Percentiles rank a stretch among this genome's conserved stretches.
Evolutionary conservation across 1,139 yeast species (phyloP).

Genomic region (Saccharomycopsis hybrid): DNA sequence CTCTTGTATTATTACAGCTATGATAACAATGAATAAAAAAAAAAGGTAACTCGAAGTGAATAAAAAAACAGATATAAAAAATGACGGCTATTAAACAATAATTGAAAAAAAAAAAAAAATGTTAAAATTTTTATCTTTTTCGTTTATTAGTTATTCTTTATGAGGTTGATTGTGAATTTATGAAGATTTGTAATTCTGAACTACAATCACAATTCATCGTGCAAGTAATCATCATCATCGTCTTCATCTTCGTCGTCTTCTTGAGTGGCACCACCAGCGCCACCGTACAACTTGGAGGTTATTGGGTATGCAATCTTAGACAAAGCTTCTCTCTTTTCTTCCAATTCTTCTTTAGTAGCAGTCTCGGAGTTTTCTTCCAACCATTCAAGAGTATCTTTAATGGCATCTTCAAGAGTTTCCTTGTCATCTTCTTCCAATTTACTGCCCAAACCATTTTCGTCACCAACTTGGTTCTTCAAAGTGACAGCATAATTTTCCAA

Average conservation of each 20-base stretch:
- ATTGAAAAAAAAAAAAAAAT: too few relatives aligned
- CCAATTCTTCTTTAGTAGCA: constrained; percentile 89
- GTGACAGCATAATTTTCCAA: constrained; percentile 87
- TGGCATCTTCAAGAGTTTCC: constrained; percentile 82
- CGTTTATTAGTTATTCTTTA: too few relatives aligned
- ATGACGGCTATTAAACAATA: too few relatives aligned
- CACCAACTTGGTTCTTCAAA: constrained; percentile 74
- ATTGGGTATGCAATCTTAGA: constrained; percentile 85
- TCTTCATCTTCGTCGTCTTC: constrained; percentile 66
- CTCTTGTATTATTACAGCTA: too few relatives aligned
- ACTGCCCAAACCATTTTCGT: constrained; percentile 59
- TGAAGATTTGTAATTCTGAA: not conserved
- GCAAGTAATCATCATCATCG: constrained; percentile 40
- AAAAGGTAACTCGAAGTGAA: too few relatives aligned
- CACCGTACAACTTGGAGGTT: constrained; percentile 81
- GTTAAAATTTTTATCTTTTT: too few relatives aligned
- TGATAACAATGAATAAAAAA: too few relatives aligned
- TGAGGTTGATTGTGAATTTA: too few relatives aligned
- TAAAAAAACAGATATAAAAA: too few relatives aligned
- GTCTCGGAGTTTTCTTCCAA: constrained; percentile 80
- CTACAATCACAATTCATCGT: constrained; percentile 48
- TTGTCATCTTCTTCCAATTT: constrained; percentile 88
- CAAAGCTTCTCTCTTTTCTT: constrained; percentile 86
- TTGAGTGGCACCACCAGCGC: constrained; percentile 47
- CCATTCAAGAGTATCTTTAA: constrained; percentile 84